phyloP scores from a whole-genome alignment of 257 asterid species.

The Solanum virginianum region DNA sequence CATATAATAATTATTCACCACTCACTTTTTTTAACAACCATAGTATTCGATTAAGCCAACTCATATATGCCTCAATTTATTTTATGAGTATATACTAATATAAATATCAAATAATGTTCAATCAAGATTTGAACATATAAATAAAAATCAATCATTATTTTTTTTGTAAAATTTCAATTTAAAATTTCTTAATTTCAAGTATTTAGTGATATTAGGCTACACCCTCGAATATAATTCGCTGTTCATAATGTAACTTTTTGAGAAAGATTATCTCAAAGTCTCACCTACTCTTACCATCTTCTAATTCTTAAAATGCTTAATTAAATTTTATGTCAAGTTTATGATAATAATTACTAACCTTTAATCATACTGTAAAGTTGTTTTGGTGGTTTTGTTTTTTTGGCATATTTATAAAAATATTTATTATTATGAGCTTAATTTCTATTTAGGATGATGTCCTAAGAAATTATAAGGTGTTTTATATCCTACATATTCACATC shows the following conservation, averaged over 20 bases:
- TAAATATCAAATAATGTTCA: neutral
- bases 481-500: too few relatives aligned
- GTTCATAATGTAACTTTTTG: neutral
- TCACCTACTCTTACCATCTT: neutral
- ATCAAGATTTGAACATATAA: neutral
- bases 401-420: neutral
- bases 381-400: neutral
- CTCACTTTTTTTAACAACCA: neutral
- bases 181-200: neutral
- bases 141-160: neutral
- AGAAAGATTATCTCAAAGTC: neutral
- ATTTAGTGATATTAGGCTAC: neutral
- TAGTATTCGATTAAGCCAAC: neutral
- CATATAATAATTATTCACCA: neutral
- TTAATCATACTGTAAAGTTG: neutral
- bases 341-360: neutral
- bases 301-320: neutral
- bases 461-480: too few relatives aligned
- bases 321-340: neutral
- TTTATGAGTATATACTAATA: neutral
- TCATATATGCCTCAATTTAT: neutral
- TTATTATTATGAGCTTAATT: neutral
- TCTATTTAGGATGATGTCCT: neutral
- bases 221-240: neutral
- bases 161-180: neutral